Evolutionary conservation across 1,139 yeast species (phyloP).

Genomic region (Yamadazyma atmosphaerica): DNA sequence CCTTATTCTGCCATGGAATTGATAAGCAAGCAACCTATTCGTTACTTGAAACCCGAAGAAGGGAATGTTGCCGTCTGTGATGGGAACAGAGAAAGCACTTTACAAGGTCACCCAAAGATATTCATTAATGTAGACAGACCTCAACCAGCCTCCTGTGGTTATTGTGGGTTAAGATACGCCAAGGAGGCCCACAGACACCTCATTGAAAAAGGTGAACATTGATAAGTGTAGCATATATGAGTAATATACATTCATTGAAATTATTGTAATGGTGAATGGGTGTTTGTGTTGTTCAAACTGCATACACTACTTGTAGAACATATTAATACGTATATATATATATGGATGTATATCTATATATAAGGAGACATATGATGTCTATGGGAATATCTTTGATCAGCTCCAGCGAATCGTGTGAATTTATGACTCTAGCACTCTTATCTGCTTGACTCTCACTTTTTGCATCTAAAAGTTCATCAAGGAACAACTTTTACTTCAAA

Average conservation of each 20-base stretch:
- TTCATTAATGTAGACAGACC: constrained; percentile 41
- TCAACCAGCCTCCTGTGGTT: constrained; percentile 23
- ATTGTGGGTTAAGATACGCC: constrained; percentile 73
- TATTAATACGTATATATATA: no score
- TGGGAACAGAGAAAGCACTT: constrained; percentile 69
- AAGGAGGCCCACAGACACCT: constrained; percentile 45
- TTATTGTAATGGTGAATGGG: no score
- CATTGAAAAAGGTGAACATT: constrained; percentile 26
- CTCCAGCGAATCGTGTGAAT: no score
- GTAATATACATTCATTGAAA: background rate
- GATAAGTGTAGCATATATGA: background rate
- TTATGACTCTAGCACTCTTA: no score
- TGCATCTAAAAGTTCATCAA: no score
- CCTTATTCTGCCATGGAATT: constrained; percentile 86
- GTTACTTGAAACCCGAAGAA: constrained; percentile 52
- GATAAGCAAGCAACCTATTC: constrained; percentile 72
- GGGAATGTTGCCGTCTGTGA: constrained; percentile 77
- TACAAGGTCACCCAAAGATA: constrained; percentile 85
- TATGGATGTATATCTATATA: no score
- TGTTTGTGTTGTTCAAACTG: no score
- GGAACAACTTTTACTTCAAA: no score
- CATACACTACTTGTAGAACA: no score
- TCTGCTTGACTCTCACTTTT: no score
- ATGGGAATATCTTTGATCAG: no score
- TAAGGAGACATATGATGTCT: no score